Evolutionary conservation across 352 stramenopile genomes (phyloP).

Genomic region (Phytopythium chamaehyphon): DNA sequence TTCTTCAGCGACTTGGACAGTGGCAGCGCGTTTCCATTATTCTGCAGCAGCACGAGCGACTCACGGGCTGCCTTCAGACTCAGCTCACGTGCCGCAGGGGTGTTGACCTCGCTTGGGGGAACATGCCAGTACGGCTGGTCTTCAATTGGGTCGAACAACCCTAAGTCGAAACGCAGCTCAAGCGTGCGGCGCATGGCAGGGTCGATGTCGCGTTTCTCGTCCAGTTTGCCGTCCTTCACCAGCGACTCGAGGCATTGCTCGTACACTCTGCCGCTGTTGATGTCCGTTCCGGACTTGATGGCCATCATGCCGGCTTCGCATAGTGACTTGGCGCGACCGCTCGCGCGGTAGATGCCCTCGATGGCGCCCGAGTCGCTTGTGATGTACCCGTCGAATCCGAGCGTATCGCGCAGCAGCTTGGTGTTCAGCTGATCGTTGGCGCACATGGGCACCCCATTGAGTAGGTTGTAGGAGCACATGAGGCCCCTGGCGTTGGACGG

Average conservation of each 20-base stretch:
- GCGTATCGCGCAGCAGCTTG: conserved; percentile 60
- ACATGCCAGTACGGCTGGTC: conserved; percentile 82
- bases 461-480: conserved; percentile 97
- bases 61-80: conserved; percentile 76
- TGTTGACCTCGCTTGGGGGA: conserved; percentile 67
- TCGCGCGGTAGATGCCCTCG: conserved; percentile 65
- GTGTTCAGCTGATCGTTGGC: conserved; percentile 78
- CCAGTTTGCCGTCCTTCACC: conserved; percentile 40
- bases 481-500: conserved; percentile 71
- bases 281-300: conserved; percentile 76
- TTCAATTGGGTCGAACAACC: conserved; percentile 88
- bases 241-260: conserved; percentile 63
- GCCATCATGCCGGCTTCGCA: conserved; percentile 58
- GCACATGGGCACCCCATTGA: conserved; percentile 94
- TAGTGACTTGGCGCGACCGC: conserved; percentile 75
- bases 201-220: conserved; percentile 44
- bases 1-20: conserved; percentile 38
- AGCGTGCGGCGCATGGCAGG: conserved; percentile 67
- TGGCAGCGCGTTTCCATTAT: conserved; percentile 70
- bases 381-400: conserved; percentile 93
- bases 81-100: conserved; percentile 45
- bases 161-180: conserved; percentile 87
- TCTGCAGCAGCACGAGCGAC: conserved; percentile 93
- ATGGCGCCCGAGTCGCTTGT: conserved; percentile 94
- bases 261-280: conserved; percentile 88